Evolutionary conservation across 495 filamentous ascomycete species (phyloP).

Genomic region (Geopyxis carbonaria): DNA sequence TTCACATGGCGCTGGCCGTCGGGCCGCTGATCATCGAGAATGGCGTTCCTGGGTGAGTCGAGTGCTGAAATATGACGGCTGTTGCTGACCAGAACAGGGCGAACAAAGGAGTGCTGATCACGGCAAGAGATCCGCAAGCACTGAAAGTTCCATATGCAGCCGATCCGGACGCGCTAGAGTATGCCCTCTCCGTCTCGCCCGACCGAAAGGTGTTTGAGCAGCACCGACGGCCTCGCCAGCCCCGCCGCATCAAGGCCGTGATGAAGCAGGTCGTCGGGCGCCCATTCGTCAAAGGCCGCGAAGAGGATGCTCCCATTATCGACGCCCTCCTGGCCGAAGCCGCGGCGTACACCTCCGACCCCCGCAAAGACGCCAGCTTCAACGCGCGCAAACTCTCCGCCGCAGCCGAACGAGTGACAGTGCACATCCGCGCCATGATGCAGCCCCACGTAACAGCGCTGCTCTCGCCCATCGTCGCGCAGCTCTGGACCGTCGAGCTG

Average conservation of each 20-base stretch:
- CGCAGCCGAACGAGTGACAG: too few species aligned
- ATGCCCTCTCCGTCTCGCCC: conserved; percentile 10
- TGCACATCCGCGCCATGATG: conserved; percentile 11
- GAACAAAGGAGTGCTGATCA: too few species aligned
- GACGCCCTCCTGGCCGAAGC: conserved; percentile 13
- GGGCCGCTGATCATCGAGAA: too few species aligned
- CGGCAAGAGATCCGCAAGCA: too few species aligned
- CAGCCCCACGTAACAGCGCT: conserved; percentile 13
- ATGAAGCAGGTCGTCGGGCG: conserved; percentile 31
- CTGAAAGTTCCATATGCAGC: conserved; percentile 2
- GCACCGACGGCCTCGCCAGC: conserved; percentile 10
- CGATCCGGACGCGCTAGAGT: conserved; percentile 11
- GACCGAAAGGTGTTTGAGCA: conserved; percentile 17
- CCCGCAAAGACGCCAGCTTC: too few species aligned
- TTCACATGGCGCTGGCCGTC: conserved; percentile 30
- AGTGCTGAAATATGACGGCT: too few species aligned
- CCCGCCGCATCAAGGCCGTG: conserved; percentile 27
- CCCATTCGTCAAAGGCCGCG: conserved; percentile 23
- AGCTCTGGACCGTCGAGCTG: conserved; percentile 17
- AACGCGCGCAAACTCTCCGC: too few species aligned
- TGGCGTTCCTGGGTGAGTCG: too few species aligned
- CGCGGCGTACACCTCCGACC: too few species aligned
- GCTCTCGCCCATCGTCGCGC: conserved; percentile 19
- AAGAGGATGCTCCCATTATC: conserved; percentile 22
- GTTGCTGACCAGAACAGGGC: too few species aligned